phyloP scores from a whole-genome alignment of 2,329 filamentous ascomycete species.

The Penicillium hesseltinei region DNA sequence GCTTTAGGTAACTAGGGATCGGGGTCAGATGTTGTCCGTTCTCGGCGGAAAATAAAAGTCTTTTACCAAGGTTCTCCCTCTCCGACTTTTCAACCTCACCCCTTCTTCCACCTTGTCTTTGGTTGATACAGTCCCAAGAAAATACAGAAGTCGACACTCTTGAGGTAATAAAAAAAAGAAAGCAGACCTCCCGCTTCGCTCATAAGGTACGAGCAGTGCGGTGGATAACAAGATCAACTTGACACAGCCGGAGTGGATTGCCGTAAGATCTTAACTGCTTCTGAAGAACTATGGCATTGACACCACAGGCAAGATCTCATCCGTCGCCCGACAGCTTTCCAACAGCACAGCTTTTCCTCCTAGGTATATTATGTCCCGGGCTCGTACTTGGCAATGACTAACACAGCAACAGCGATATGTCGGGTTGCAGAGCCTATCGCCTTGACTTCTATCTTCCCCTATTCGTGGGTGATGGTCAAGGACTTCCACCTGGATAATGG shows the following conservation, averaged over 20 bases:
- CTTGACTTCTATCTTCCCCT: conserved; percentile 89
- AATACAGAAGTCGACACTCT: neutral
- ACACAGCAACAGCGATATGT: conserved; percentile 67
- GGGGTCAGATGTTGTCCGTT: neutral
- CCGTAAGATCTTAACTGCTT: conserved; percentile 54
- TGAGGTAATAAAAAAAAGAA: neutral
- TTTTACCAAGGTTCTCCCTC: neutral
- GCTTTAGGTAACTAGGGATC: neutral
- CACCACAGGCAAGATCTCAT: conserved; percentile 54
- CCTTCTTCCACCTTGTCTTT: neutral
- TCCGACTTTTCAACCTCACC: neutral
- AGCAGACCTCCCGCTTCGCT: neutral
- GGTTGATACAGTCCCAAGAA: too few species aligned
- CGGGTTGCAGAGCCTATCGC: conserved; percentile 90
- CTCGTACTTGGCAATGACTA: neutral
- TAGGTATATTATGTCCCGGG: conserved; percentile 60
- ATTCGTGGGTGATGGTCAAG: conserved; percentile 81
- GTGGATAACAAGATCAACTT: conserved; percentile 3
- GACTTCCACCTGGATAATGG: conserved; percentile 69
- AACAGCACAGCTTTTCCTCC: conserved; percentile 74
- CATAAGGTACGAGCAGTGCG: neutral
- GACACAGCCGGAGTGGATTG: conserved; percentile 29
- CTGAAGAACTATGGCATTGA: conserved; percentile 59
- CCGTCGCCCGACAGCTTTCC: conserved; percentile 71
- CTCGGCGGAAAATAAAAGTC: neutral